A percentile compares a stretch with the other conserved stretches of the same genome.
phyloP scores from a whole-genome alignment of 2,329 filamentous ascomycete species.

The Fusarium sp. region DNA sequence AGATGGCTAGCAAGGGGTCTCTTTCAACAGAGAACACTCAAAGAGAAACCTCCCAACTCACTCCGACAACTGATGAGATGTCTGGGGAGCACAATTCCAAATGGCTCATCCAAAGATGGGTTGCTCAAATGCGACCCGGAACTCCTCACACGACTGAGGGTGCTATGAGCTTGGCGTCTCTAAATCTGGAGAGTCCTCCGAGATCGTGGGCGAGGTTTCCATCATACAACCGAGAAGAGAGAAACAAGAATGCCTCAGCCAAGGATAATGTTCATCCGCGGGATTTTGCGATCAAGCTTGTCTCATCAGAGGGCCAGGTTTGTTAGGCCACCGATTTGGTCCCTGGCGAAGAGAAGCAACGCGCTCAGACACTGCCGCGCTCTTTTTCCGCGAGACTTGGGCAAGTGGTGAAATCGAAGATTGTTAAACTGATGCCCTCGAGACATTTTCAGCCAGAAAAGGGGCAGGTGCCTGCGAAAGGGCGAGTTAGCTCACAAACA shows the following conservation, averaged over 20 bases:
- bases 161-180: background rate
- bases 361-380: conserved; percentile 21
- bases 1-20: conserved; percentile 7
- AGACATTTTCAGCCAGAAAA: conserved; percentile 1
- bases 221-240: conserved; percentile 47
- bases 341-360: background rate
- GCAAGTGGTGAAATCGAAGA: conserved; percentile 41
- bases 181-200: conserved; percentile 36
- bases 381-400: conserved; percentile 49
- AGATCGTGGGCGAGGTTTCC: conserved; percentile 51
- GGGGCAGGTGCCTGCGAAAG: background rate
- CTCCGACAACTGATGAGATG: conserved; percentile 28
- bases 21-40: background rate
- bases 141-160: background rate
- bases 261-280: conserved; percentile 42
- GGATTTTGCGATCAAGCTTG: conserved; percentile 46
- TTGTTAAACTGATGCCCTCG: conserved; percentile 19
- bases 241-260: conserved; percentile 38
- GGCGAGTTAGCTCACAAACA: background rate
- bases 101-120: conserved; percentile 38
- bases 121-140: conserved; percentile 27
- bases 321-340: conserved; percentile 45
- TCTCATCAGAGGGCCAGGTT: conserved; percentile 33
- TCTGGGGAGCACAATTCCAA: conserved; percentile 16
- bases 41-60: conserved; percentile 21